Conservation (phyloP, 805 yeast genomes). For the Tetrapisispora phaffii region DNA sequence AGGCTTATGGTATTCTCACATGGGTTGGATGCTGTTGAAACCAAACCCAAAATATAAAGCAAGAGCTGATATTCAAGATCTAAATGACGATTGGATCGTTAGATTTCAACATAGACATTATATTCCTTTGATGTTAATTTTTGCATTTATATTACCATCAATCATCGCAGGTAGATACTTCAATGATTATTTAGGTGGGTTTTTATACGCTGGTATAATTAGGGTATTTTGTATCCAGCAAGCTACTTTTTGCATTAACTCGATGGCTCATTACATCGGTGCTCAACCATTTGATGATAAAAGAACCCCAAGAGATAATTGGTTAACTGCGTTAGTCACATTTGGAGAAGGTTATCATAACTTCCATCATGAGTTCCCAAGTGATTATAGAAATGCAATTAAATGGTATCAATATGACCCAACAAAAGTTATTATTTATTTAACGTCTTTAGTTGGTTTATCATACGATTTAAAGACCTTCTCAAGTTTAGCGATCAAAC, state of each 20-base stretch:
- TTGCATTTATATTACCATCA: constrained; percentile 56
- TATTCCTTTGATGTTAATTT: constrained; percentile 46
- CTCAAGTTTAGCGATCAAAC: constrained; percentile 72
- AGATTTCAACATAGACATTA: constrained; percentile 77
- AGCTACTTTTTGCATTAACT: constrained; percentile 79
- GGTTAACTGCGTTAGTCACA: constrained; percentile 69
- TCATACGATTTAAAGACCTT: constrained; percentile 67
- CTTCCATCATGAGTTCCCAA: constrained; percentile 85
- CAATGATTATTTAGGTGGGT: constrained; percentile 62
- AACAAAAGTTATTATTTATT: constrained; percentile 55
- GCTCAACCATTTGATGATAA: constrained; percentile 78
- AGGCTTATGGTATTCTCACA: constrained; percentile 76
- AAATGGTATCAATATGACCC: constrained; percentile 87
- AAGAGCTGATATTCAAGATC: constrained; percentile 71
- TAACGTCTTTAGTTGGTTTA: constrained; percentile 53
- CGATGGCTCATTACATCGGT: constrained; percentile 82
- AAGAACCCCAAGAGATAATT: constrained; percentile 80
- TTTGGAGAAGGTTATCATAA: constrained; percentile 88
- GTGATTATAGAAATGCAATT: constrained; percentile 79
- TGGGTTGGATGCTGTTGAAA: constrained; percentile 77
- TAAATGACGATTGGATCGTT: constrained; percentile 69
- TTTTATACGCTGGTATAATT: constrained; percentile 64
- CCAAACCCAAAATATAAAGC: constrained; percentile 79
- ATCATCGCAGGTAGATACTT: constrained; percentile 45
- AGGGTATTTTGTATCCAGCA: constrained; percentile 67